phyloP scores from a whole-genome alignment of 2,329 filamentous ascomycete genomes.

The Eurotiales sp. region DNA sequence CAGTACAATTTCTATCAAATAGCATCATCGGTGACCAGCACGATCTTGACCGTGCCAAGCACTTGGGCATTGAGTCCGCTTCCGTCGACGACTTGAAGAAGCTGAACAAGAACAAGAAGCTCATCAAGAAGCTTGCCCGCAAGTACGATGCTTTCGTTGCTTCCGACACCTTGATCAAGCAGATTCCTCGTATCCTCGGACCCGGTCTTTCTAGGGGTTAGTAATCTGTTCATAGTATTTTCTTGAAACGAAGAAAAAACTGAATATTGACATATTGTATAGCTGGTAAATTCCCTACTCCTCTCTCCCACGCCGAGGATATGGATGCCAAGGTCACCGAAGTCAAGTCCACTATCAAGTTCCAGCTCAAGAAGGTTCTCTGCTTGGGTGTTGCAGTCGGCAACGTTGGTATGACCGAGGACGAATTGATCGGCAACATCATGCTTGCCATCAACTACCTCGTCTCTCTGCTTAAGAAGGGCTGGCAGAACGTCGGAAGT shows the following conservation, averaged over 20 bases:
- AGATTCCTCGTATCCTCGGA: slow-evolving; percentile 98
- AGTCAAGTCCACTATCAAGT: slow-evolving; percentile 99
- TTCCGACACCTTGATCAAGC: slow-evolving; percentile 97
- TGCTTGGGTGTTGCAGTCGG: slow-evolving; percentile 99
- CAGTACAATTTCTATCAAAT: slow-evolving; percentile 18
- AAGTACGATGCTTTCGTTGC: slow-evolving; percentile 99
- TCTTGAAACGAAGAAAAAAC: neutral
- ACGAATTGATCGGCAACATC: slow-evolving; percentile 96
- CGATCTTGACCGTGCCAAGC: slow-evolving; percentile 99
- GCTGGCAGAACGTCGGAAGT: slow-evolving; percentile 99
- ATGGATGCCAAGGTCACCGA: slow-evolving; percentile 94
- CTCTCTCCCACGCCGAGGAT: slow-evolving; percentile 95
- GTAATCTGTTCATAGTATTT: slow-evolving; percentile 26
- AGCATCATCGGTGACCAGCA: slow-evolving; percentile 89
- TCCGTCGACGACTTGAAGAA: slow-evolving; percentile 99
- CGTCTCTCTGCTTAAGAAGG: slow-evolving; percentile 99
- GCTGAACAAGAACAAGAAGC: slow-evolving; percentile 99
- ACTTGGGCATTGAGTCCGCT: slow-evolving; percentile 98
- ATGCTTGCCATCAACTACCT: slow-evolving; percentile 99
- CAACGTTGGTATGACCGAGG: slow-evolving; percentile 95
- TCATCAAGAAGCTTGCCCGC: slow-evolving; percentile 99
- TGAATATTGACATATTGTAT: slow-evolving; percentile 24
- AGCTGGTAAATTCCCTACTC: slow-evolving; percentile 99
- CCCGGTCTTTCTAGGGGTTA: slow-evolving; percentile 95
- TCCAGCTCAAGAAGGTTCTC: slow-evolving; percentile 99